phyloP scores from a whole-genome alignment of 305 asterid genomes.

The Rubia peregrina region DNA sequence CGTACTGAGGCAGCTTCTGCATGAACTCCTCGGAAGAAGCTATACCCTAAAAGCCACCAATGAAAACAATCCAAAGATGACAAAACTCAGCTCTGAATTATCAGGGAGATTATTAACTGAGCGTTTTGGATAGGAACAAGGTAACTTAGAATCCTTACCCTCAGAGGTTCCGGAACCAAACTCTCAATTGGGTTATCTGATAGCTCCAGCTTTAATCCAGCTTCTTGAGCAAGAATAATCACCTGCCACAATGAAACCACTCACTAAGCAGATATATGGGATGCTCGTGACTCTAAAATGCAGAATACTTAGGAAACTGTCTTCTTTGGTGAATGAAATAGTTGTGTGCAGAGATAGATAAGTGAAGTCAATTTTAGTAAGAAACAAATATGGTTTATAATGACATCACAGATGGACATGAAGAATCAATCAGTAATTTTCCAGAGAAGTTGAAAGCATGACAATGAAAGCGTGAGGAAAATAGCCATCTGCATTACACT shows the following conservation, averaged over 20 bases:
- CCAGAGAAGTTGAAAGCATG: no score
- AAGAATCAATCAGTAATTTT: no score
- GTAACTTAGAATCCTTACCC: constrained; percentile 32
- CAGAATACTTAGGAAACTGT: not conserved
- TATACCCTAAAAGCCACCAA: constrained; percentile 42
- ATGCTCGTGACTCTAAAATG: not conserved
- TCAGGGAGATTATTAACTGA: no score
- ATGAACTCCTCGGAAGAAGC: constrained; percentile 65
- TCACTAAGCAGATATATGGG: constrained; percentile 9
- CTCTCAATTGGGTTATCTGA: constrained; percentile 81
- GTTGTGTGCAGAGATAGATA: not conserved
- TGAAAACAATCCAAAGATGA: constrained; percentile 23
- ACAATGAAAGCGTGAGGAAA: not conserved
- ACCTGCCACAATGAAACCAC: constrained; percentile 48
- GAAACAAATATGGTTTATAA: no score
- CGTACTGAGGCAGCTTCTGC: constrained; percentile 64
- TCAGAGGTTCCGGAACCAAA: constrained; percentile 77
- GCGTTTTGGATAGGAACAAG: not conserved
- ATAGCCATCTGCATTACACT: not conserved
- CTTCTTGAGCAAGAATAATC: constrained; percentile 91
- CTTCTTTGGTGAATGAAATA: not conserved
- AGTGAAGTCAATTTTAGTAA: not conserved
- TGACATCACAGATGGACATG: not conserved
- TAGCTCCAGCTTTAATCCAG: constrained; percentile 73
- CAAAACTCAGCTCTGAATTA: not conserved